Conservation (phyloP, 2,329 filamentous ascomycete species). For the Aspergillus quadricinctus region DNA sequence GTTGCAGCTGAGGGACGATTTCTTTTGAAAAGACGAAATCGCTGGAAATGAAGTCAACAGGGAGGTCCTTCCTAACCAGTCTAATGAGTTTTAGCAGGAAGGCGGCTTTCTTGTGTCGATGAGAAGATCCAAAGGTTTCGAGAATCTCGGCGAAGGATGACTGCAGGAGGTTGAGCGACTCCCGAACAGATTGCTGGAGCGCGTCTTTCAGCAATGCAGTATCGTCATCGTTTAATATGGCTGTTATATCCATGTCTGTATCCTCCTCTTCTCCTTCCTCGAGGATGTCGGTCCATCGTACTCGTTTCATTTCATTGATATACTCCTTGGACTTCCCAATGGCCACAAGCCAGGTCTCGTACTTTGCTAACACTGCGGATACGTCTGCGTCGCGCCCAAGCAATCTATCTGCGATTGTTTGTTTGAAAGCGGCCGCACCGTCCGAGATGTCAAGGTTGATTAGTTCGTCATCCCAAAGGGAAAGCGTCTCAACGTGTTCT, state of each 20-base stretch:
- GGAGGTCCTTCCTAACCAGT: constrained; percentile 65
- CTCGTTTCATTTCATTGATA: constrained; percentile 32
- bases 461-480: constrained; percentile 65
- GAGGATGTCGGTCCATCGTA: constrained; percentile 35
- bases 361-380: constrained; percentile 57
- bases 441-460: constrained; percentile 62
- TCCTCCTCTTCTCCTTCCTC: constrained; percentile 40
- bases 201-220: constrained; percentile 59
- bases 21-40: constrained; percentile 52
- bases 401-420: constrained; percentile 63
- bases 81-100: constrained; percentile 71
- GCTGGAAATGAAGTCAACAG: constrained; percentile 44
- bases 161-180: constrained; percentile 55
- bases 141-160: constrained; percentile 39
- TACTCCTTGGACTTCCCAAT: constrained; percentile 50
- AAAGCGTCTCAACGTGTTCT: constrained; percentile 47
- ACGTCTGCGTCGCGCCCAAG: constrained; percentile 69
- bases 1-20: constrained; percentile 62
- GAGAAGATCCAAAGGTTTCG: constrained; percentile 44
- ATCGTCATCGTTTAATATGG: constrained; percentile 66
- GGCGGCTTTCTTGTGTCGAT: constrained; percentile 48
- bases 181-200: constrained; percentile 53
- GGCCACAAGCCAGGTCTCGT: constrained; percentile 68
- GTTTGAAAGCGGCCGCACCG: constrained; percentile 65
- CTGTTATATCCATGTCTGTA: constrained; percentile 28